Evolutionary conservation across 768 basidiomycete species (phyloP).

Genomic region (Ramaria sp.): DNA sequence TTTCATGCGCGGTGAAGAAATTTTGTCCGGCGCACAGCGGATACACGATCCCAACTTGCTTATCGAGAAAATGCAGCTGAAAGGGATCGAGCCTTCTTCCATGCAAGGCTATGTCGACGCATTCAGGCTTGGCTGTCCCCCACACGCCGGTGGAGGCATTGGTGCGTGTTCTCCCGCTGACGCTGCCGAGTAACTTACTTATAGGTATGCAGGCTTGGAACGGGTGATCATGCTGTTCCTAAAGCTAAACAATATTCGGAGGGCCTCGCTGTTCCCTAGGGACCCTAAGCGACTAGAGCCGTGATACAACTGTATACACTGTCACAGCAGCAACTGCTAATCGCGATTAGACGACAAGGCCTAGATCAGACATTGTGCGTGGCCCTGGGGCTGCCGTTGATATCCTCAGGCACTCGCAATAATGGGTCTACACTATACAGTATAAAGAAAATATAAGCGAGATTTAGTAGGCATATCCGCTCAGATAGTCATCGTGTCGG

Average conservation of each 20-base stretch:
- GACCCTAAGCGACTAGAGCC: conserved; percentile 94
- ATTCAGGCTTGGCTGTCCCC: conserved; percentile 89
- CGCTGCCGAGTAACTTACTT: not conserved
- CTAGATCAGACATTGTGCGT: no score
- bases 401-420: no score
- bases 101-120: conserved; percentile 93
- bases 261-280: conserved; percentile 90
- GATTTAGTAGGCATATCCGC: no score
- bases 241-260: conserved; percentile 90
- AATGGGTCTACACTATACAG: no score
- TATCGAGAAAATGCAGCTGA: conserved; percentile 71
- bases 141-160: conserved; percentile 96
- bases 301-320: conserved; percentile 22
- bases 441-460: no score
- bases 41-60: conserved; percentile 85
- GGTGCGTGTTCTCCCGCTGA: conserved; percentile 23
- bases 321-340: no score
- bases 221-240: conserved; percentile 96
- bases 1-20: conserved; percentile 99
- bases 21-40: conserved; percentile 95
- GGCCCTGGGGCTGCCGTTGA: no score
- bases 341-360: no score
- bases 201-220: conserved; percentile 45
- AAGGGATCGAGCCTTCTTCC: conserved; percentile 81
- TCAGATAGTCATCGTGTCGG: no score